Base-by-base conservation (phyloP, 1,284 basidiomycete genomes). In the Phellopilus nigrolimitatus region DNA sequence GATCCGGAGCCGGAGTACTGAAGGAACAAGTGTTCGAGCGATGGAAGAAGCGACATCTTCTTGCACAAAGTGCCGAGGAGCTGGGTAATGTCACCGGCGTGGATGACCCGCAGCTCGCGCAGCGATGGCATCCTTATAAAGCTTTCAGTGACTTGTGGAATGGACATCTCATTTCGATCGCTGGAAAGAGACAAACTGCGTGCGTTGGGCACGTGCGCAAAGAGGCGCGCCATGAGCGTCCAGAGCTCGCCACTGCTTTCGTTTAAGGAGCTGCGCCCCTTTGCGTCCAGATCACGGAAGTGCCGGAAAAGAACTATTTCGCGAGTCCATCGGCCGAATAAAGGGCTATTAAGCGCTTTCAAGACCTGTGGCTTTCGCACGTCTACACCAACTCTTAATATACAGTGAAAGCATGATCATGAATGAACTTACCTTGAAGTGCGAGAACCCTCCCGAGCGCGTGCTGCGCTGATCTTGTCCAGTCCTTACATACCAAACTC, bases 1-100 rank as follows among this genome's bases (percentile, higher is more conserved):
- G 53, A 51, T 1, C 53, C 53, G 5, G 36, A 22, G 13, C 53
- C 53, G 13, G 53, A 55, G 43, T 49, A 55, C 36, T 55, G 53
- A 15, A 55, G 30, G 38, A 28, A 39, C 13, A 55, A 40, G 33
- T 55, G 53, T 17, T 25, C 28, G 4, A 55, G 39, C 33, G 22
- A 22, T 12, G 30, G 37, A 17, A 50, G 30, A 15, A 36, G 15
- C 19, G 37, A 42, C 8, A 55, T 47, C 22, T 47, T 46, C 37
- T 36, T 55, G 44, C 48, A 51, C 22, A 50, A 25, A 9, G 42
- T 28, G 13, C 53, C 53, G 12, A 55, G 49, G 12, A 55, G 43
- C 25, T 50, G 53, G 7, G 48, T 30, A 12, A 55, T 55, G 39
- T 55, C 53, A 2, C 53, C 53, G 12, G 36, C 36, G 19, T 51